Base-by-base conservation (phyloP, 1,284 basidiomycete genomes). In the Ceratobasidium sp. region DNA sequence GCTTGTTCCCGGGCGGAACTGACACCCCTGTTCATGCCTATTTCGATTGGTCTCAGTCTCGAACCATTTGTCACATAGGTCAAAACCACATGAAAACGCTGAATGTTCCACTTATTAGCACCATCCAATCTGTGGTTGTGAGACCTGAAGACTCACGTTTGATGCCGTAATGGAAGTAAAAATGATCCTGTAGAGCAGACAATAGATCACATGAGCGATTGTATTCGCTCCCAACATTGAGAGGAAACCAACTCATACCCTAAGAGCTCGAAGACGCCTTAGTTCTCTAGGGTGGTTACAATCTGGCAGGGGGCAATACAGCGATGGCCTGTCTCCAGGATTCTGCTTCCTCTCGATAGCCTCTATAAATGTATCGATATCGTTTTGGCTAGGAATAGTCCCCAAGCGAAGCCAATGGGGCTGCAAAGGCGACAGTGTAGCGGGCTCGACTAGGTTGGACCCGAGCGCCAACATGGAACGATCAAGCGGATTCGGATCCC, bases 101-200 rank as follows among this genome's bases (percentile, higher is more conserved):
- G 16, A 10, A 45, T 4, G 18, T n/a, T n/a, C n/a, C n/a, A n/a
- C n/a, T n/a, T n/a, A n/a, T n/a, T 45, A 18, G 18, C 18, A 6
- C 43, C 16, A 10, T 8, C 26, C 10, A 21, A 18, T 36, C n/a
- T n/a, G n/a, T n/a, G 36, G 18, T 36, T n/a, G 3, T 18, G 18
- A 3, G 32, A 8, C 18, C 5, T 36, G 9, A 16, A 36, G 16
- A 50, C 55, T 14, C 39, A 71, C 67, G 55, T 26, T 50, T 46
- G 32, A 71, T 71, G 34, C 32, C 5, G 39, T 36, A 71, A 26
- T 60, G 53, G 30, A 60, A 59, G 28, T 45, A 59, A 1, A 71
- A 39, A 45, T 71, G 67, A 48, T 71, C 67, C 67, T 71, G 41
- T 18, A 5, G 21, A 39, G n/a, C n/a, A n/a, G n/a, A n/a, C n/a